These are phyloP conservation scores for Platanus orientalis DNA, from an alignment of 164 flowering plant species.

Conservation along the genomic window DNA sequence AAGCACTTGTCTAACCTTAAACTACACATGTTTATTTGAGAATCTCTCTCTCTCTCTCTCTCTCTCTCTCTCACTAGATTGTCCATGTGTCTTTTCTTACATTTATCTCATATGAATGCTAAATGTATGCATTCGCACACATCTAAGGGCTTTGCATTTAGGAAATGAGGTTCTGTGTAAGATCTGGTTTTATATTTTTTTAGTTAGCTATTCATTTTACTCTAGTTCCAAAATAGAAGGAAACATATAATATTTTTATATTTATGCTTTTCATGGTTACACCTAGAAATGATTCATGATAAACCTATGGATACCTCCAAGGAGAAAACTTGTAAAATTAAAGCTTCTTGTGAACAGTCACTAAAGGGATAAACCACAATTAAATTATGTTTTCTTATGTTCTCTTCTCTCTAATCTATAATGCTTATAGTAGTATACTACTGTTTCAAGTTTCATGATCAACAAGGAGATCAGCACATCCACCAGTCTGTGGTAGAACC, in stretches of 20 bases:
- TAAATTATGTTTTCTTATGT: no score
- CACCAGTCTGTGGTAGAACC: no score
- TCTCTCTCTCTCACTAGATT: no score
- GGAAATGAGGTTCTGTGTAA: not conserved
- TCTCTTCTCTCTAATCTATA: no score
- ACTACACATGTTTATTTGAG: not conserved
- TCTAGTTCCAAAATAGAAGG: not conserved
- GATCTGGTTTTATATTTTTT: not conserved
- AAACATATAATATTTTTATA: not conserved
- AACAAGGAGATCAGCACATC: no score
- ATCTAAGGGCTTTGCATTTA: not conserved
- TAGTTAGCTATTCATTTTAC: no score
- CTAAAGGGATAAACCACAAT: not conserved
- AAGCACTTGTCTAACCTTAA: constrained; percentile 22
- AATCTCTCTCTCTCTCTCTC: no score
- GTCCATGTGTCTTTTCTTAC: not conserved
- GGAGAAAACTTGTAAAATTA: not conserved
- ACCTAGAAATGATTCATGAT: not conserved
- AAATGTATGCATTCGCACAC: not conserved
- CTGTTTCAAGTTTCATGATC: no score
- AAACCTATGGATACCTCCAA: not conserved
- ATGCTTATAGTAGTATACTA: no score
- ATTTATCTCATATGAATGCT: not conserved
- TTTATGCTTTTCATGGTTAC: not conserved
- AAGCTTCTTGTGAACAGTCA: not conserved